Conservation (phyloP, 228 moss, liverwort and hornwort genomes). For the Sphagnum fallax region DNA sequence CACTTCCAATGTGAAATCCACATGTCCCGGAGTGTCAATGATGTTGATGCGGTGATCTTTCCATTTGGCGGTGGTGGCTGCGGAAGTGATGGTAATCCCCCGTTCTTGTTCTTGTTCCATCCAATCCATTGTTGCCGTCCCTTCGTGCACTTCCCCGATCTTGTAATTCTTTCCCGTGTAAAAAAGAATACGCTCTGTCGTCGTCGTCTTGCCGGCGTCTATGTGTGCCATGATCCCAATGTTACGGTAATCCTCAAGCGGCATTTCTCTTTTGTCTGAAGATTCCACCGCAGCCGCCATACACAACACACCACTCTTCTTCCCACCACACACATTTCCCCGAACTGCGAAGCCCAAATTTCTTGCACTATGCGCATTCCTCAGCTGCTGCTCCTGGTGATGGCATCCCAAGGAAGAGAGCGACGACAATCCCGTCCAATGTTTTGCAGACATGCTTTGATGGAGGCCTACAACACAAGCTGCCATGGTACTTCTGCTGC, state of each 20-base stretch:
- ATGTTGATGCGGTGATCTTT: slow-evolving; percentile 94
- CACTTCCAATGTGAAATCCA: slow-evolving; percentile 94
- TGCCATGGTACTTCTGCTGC: too few relatives aligned
- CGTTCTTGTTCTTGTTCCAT: slow-evolving; percentile 99
- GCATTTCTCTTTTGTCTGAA: slow-evolving; percentile 71
- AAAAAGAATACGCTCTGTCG: slow-evolving; percentile 89
- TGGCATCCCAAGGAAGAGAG: too few relatives aligned
- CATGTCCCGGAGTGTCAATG: slow-evolving; percentile 93
- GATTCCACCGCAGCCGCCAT: background rate
- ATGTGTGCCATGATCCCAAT: slow-evolving; percentile 99
- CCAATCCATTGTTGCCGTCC: slow-evolving; percentile 99
- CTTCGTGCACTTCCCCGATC: slow-evolving; percentile 98
- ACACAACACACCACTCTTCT: too few relatives aligned
- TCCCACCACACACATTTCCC: too few relatives aligned
- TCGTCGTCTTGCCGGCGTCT: slow-evolving; percentile 95
- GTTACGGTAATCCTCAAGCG: slow-evolving; percentile 73
- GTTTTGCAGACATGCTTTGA: too few relatives aligned
- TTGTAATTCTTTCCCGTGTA: slow-evolving; percentile 96
- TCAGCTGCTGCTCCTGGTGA: too few relatives aligned
- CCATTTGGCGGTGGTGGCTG: slow-evolving; percentile 96
- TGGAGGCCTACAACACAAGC: too few relatives aligned
- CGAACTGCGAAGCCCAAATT: too few relatives aligned
- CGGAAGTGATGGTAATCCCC: slow-evolving; percentile 93
- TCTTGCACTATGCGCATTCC: too few relatives aligned
- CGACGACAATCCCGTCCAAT: too few relatives aligned